Evolutionary conservation across 148 eudicot genomes (phyloP), one percentile per base, ranked within the genome.

Genomic region (Camellia japonica): DNA sequence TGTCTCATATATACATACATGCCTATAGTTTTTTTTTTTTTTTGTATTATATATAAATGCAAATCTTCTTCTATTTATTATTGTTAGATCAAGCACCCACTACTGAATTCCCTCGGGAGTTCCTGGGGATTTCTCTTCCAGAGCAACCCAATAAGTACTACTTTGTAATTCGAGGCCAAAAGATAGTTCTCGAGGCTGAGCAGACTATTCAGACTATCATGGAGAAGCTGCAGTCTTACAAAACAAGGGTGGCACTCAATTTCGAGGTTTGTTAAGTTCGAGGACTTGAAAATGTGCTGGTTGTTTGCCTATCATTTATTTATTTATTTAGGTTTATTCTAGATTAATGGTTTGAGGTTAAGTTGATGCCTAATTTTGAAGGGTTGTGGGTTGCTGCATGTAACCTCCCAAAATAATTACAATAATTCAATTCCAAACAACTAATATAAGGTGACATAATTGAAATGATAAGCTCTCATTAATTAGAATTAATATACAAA

Each of bases 161-260:
- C 84, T 88, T 96, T 62, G 90, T 93, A 55, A 72, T 93, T 84
- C 94, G 97, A 60, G 90, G 90, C 18, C 97, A 91, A 72, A 85
- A 89, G 66, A 82, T 96, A 41, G 91, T 96, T 79, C 86, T 93
- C 65, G 98, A 96, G 86, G 93, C 99, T 8, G 97, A 93, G 79
- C 86, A 86, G 42, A 85, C 85, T 3, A 92, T 96, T 83, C 94
- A 96, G 85, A 78, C 83, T 41, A 96, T 96, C 74, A 93, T 96
- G 99, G 99, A 93, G 73, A 96, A 89, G 79, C 83, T 93, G 82
- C 99, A 96, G 80, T 96, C 99, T 23, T 96, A 96, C 78, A 93
- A 89, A 84, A 81, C 91, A 15, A 90, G 92, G 84, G 93, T 94
- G 55, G 89, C 97, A 7, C 91, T 96, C 47, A 96, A 81, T 86